These are phyloP conservation scores for Grosmannia serpens DNA, from an alignment of 2,329 filamentous ascomycete species.

Conservation along the genomic window DNA sequence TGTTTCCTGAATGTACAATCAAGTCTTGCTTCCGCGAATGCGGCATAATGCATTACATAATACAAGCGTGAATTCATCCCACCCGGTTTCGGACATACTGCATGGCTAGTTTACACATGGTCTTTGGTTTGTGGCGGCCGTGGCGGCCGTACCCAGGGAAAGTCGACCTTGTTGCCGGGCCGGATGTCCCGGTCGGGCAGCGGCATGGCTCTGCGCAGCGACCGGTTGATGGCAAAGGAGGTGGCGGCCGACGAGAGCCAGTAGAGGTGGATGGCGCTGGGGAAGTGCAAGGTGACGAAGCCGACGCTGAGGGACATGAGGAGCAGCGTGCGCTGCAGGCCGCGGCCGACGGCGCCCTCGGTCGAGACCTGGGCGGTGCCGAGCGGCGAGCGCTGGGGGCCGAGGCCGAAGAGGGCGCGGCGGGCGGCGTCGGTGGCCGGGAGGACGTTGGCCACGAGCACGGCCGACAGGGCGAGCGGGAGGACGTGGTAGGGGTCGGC, in stretches of 20 bases:
- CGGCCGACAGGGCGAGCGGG: slow-evolving; percentile 27
- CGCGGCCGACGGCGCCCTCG: not conserved
- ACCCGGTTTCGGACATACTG: no score
- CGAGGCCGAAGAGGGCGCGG: slow-evolving; percentile 15
- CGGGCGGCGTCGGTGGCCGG: slow-evolving; percentile 17
- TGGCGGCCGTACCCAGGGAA: slow-evolving; percentile 7
- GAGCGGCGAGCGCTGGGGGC: not conserved
- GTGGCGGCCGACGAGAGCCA: slow-evolving; percentile 25
- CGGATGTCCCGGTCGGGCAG: slow-evolving; percentile 8
- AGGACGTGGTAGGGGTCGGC: slow-evolving; percentile 40
- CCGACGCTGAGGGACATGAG: slow-evolving; percentile 21
- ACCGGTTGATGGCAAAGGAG: slow-evolving; percentile 13
- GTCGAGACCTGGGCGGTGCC: not conserved
- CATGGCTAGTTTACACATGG: not conserved
- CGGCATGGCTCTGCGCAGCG: slow-evolving; percentile 16
- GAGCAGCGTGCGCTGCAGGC: slow-evolving; percentile 19
- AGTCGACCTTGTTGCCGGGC: slow-evolving; percentile 13
- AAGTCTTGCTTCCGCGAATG: no score
- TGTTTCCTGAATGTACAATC: not conserved
- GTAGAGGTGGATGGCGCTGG: slow-evolving; percentile 31
- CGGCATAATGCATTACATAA: not conserved
- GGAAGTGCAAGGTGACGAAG: slow-evolving; percentile 25
- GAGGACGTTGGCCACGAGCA: slow-evolving; percentile 23
- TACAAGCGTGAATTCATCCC: no score
- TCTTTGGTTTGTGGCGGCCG: not conserved